Percentiles rank a stretch among this genome's conserved stretches.
These are phyloP conservation scores for Hypoxylon sp. DNA, from an alignment of 2,329 filamentous ascomycete genomes.

Conservation along the genomic window DNA sequence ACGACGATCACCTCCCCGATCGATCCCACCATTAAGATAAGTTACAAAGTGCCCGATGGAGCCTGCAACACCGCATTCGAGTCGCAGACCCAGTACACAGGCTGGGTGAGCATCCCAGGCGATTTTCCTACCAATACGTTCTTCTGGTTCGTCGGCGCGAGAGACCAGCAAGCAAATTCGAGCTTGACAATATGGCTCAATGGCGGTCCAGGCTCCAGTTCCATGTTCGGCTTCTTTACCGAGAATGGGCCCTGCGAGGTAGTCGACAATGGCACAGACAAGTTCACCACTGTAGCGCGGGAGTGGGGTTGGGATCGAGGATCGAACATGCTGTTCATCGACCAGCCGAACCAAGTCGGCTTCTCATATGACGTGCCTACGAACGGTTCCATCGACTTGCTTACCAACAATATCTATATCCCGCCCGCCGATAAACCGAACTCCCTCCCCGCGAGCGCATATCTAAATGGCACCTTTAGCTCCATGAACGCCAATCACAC, in stretches of 20 bases:
- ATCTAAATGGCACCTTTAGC: constrained; percentile 65
- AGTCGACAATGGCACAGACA: constrained; percentile 58
- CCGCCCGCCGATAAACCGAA: constrained; percentile 52
- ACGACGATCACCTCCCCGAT: constrained; percentile 74
- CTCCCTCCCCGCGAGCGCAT: constrained; percentile 48
- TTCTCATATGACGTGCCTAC: constrained; percentile 73
- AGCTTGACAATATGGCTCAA: constrained; percentile 74
- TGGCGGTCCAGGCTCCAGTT: constrained; percentile 76
- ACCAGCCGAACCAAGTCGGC: constrained; percentile 77
- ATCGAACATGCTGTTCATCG: constrained; percentile 64
- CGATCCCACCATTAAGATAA: constrained; percentile 74
- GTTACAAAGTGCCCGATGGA: constrained; percentile 74
- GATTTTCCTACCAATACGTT: constrained; percentile 67
- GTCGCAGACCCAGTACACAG: constrained; percentile 77
- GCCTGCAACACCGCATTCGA: constrained; percentile 76
- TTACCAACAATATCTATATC: constrained; percentile 58
- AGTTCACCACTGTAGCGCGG: constrained; percentile 69
- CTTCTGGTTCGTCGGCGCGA: constrained; percentile 67
- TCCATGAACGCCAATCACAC: constrained; percentile 65
- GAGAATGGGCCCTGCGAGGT: constrained; percentile 48
- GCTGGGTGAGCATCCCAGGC: constrained; percentile 76
- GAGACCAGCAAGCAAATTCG: constrained; percentile 57
- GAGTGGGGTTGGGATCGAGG: constrained; percentile 77
- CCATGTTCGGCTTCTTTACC: constrained; percentile 73
- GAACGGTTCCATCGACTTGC: constrained; percentile 69